phyloP scores from a whole-genome alignment of 2,329 filamentous ascomycete genomes.

The Cladosporium sp. region DNA sequence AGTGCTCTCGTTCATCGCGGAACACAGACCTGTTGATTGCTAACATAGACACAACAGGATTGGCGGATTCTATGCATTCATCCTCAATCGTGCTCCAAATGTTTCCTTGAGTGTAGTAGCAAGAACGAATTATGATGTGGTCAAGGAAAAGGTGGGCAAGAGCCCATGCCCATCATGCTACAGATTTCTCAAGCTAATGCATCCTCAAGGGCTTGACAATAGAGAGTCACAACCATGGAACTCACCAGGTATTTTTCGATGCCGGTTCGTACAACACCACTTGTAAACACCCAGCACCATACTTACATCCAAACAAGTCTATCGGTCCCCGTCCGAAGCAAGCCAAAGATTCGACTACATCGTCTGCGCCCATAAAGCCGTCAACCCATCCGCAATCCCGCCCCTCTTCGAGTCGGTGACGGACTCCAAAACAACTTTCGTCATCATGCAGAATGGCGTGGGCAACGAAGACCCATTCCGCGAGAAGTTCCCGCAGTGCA shows the following conservation, averaged over 20 bases:
- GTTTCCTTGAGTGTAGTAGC: constrained; percentile 40
- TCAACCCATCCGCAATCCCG: constrained; percentile 32
- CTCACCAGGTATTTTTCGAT: constrained; percentile 27
- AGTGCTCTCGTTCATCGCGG: neutral
- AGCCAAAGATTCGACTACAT: constrained; percentile 40
- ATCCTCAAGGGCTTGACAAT: constrained; percentile 35
- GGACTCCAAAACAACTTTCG: constrained; percentile 45
- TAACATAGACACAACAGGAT: constrained; percentile 35
- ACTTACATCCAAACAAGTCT: constrained; percentile 32
- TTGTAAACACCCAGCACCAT: constrained; percentile 14
- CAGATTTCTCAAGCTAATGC: neutral
- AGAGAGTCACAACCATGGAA: constrained; percentile 37
- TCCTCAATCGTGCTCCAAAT: constrained; percentile 38
- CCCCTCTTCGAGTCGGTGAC: constrained; percentile 36
- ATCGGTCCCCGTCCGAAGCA: constrained; percentile 31
- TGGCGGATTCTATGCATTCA: constrained; percentile 53
- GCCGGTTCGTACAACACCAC: constrained; percentile 11
- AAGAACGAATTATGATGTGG: constrained; percentile 41
- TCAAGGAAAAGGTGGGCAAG: constrained; percentile 32
- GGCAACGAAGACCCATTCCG: constrained; percentile 53
- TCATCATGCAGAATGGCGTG: constrained; percentile 59
- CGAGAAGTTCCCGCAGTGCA: constrained; percentile 42
- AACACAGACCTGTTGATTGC: neutral
- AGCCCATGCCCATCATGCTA: neutral
- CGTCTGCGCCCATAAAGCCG: constrained; percentile 42